These are phyloP conservation scores for Entrophospora sp. DNA, from an alignment of 192 early-diverging fungal species.

Conservation along the genomic window DNA sequence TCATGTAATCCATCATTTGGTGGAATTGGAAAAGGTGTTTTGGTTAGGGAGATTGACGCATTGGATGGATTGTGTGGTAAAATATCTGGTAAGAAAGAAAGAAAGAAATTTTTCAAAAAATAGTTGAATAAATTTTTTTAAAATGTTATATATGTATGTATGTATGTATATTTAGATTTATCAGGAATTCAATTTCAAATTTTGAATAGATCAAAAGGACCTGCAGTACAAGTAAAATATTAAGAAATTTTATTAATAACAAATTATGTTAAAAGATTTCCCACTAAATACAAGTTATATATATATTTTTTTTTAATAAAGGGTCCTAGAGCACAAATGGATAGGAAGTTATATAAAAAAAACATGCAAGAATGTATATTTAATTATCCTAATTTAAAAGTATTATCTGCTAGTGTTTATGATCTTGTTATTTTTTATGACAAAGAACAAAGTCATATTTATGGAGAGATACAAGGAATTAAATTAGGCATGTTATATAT, in stretches of 20 bases:
- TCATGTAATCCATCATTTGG: conserved; percentile 85
- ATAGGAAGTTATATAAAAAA: conserved; percentile 68
- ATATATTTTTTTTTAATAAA: conserved; percentile 13
- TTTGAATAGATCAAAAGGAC: conserved; percentile 71
- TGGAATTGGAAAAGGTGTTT: conserved; percentile 73
- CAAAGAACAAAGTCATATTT: conserved; percentile 9
- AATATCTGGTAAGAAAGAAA: conserved; percentile 42
- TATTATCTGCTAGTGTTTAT: conserved; percentile 59
- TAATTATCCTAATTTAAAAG: conserved; percentile 59
- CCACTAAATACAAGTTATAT: too few relatives aligned
- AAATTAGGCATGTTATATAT: conserved; percentile 42
- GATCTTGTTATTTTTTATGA: conserved; percentile 48
- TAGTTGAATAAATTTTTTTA: too few relatives aligned
- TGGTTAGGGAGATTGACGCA: conserved; percentile 74
- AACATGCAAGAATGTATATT: conserved; percentile 57
- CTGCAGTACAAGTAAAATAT: conserved; percentile 59
- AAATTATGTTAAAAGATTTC: background rate
- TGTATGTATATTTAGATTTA: conserved; percentile 34
- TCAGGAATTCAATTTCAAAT: conserved; percentile 77
- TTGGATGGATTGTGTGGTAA: conserved; percentile 76
- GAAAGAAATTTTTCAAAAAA: too few relatives aligned
- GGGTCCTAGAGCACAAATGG: conserved; percentile 76
- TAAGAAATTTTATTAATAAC: background rate
- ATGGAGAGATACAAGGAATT: conserved; percentile 46
- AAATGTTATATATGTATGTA: too few relatives aligned